Conservation (phyloP, 83 land plant species). For the Isoetes engelmannii region DNA sequence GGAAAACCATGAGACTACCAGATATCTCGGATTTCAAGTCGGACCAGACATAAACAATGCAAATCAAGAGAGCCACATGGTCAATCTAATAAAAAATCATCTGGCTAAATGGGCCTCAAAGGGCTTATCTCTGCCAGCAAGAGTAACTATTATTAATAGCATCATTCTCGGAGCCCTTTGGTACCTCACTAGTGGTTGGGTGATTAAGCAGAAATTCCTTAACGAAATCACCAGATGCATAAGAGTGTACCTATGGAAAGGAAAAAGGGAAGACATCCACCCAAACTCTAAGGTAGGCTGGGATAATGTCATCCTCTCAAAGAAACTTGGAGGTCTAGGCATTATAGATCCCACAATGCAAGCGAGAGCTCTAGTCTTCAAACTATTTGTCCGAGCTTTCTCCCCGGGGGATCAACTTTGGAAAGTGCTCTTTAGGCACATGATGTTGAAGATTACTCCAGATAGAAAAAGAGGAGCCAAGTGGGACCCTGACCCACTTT, state of each 20-base stretch:
- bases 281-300: constrained; percentile 15
- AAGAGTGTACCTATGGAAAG: constrained; percentile 4
- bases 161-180: constrained; percentile 10
- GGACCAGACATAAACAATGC: not conserved
- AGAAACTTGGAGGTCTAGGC: not conserved
- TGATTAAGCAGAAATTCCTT: not conserved
- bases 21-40: not conserved
- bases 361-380: not conserved
- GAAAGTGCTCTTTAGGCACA: no score
- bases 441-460: no score
- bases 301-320: constrained; percentile 12
- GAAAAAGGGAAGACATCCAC: constrained; percentile 1
- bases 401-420: constrained; percentile 2
- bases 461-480: no score
- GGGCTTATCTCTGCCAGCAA: no score
- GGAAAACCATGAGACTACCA: not conserved
- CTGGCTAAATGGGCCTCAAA: not conserved
- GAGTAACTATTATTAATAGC: constrained; percentile 2
- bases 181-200: not conserved
- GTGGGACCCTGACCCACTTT: no score
- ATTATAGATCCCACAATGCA: constrained; percentile 9
- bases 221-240: not conserved
- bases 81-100: not conserved
- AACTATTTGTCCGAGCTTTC: constrained; percentile 8
- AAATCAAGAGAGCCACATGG: not conserved